Evolutionary conservation across 164 flowering plant genomes (phyloP).

Genomic region (Platanus orientalis): DNA sequence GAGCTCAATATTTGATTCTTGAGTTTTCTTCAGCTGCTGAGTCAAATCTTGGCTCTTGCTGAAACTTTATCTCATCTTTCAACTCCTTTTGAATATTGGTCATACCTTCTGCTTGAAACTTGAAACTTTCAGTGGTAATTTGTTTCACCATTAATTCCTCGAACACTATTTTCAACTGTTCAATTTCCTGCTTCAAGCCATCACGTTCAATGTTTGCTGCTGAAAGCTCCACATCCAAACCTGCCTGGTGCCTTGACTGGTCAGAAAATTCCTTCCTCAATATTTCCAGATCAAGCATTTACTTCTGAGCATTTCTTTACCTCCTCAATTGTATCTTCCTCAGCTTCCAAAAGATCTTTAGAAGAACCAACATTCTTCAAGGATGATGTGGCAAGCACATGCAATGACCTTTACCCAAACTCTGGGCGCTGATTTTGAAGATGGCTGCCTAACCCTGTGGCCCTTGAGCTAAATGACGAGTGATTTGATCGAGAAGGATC

Average conservation of each 20-base stretch:
- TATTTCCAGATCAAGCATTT: slow-evolving; percentile 59
- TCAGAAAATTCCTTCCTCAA: slow-evolving; percentile 51
- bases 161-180: slow-evolving; percentile 34
- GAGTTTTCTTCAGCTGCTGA: slow-evolving; percentile 58
- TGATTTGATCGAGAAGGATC: slow-evolving; percentile 35
- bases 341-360: too few relatives aligned
- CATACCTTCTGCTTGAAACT: slow-evolving; percentile 23
- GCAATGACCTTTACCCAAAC: slow-evolving; percentile 18
- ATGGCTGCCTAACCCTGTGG: slow-evolving; percentile 20
- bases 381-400: slow-evolving; percentile 37
- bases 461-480: slow-evolving; percentile 43
- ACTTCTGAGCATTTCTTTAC: slow-evolving; percentile 74
- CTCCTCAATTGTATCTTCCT: slow-evolving; percentile 70
- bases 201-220: slow-evolving; percentile 58
- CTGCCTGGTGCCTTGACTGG: slow-evolving; percentile 47
- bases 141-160: slow-evolving; percentile 36
- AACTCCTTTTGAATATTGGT: slow-evolving; percentile 40
- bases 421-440: slow-evolving; percentile 27
- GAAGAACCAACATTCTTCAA: slow-evolving; percentile 36
- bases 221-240: slow-evolving; percentile 61
- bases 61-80: slow-evolving; percentile 56
- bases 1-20: slow-evolving; percentile 86
- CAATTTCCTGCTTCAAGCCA: slow-evolving; percentile 55
- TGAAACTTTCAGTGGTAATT: slow-evolving; percentile 21
- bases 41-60: slow-evolving; percentile 55